phyloP scores from a whole-genome alignment of 345 rosid genomes.

The Salix caprea region DNA sequence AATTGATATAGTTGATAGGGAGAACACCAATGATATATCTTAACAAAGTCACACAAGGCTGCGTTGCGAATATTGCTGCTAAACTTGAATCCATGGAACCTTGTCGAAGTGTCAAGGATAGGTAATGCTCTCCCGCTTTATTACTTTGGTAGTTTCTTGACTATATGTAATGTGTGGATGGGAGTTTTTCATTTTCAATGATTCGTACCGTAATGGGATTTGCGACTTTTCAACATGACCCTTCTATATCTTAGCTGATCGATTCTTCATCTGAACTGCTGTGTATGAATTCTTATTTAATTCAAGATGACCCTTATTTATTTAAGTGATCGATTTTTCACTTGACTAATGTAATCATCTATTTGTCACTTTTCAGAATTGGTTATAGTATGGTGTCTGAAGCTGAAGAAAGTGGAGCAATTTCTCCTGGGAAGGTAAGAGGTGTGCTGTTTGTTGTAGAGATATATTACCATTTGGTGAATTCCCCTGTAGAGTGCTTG shows the following conservation, averaged over 20 bases:
- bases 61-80: slow-evolving; percentile 80
- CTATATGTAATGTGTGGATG: neutral
- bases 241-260: neutral
- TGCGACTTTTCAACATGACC: too few species aligned
- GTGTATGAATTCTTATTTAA: neutral
- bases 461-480: neutral
- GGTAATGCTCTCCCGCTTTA: slow-evolving; percentile 36
- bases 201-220: too few species aligned
- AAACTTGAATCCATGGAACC: slow-evolving; percentile 99
- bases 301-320: too few species aligned
- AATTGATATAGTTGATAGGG: slow-evolving; percentile 72
- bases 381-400: slow-evolving; percentile 79
- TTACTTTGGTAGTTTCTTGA: too few species aligned
- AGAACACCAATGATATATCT: slow-evolving; percentile 91
- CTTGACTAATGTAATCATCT: slow-evolving; percentile 5
- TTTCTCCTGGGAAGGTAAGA: slow-evolving; percentile 73
- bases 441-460: slow-evolving; percentile 10
- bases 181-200: neutral
- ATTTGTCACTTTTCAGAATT: slow-evolving; percentile 46
- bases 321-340: too few species aligned
- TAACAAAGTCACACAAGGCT: slow-evolving; percentile 68
- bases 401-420: slow-evolving; percentile 80
- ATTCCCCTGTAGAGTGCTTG: neutral
- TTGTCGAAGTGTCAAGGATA: slow-evolving; percentile 85
- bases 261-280: neutral